phyloP scores from a whole-genome alignment of 2,329 filamentous ascomycete species.

The Trichophyton benhamiae region DNA sequence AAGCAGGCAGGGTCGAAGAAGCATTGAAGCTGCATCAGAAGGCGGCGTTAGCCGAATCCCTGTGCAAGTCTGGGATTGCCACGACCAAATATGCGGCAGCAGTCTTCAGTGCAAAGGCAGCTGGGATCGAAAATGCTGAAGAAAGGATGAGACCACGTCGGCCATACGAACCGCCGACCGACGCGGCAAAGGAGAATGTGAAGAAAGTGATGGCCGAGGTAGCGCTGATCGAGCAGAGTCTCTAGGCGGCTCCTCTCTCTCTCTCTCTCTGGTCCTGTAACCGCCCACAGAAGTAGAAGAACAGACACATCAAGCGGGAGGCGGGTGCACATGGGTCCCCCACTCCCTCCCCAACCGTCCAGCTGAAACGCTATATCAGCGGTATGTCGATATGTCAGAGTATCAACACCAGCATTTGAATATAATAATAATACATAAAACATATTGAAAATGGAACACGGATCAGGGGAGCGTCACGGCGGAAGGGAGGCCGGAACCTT shows the following conservation, averaged over 20 bases:
- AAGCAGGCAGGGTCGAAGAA: conserved; percentile 44
- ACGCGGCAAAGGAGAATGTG: conserved; percentile 35
- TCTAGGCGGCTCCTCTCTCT: not conserved
- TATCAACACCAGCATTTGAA: not conserved
- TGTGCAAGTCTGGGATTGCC: conserved; percentile 55
- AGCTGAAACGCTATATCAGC: too few species aligned
- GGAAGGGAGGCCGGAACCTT: not conserved
- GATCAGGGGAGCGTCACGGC: not conserved
- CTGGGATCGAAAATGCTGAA: conserved; percentile 49
- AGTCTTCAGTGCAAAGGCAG: conserved; percentile 45
- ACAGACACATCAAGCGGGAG: too few species aligned
- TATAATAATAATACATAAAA: too few species aligned
- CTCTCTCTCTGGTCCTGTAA: not conserved
- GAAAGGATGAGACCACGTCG: conserved; percentile 47
- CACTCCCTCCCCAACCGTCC: too few species aligned
- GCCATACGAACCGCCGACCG: conserved; percentile 45
- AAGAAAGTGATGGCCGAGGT: conserved; percentile 30
- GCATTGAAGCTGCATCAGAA: conserved; percentile 49
- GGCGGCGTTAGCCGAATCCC: conserved; percentile 53
- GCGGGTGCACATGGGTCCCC: too few species aligned
- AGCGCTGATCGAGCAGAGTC: conserved; percentile 28
- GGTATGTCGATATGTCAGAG: too few species aligned
- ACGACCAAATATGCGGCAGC: conserved; percentile 57
- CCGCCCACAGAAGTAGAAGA: not conserved
- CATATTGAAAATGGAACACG: too few species aligned